Evolutionary conservation across 371 early-diverging fungal genomes (phyloP).

Genomic region (Syncephalis fuscata): DNA sequence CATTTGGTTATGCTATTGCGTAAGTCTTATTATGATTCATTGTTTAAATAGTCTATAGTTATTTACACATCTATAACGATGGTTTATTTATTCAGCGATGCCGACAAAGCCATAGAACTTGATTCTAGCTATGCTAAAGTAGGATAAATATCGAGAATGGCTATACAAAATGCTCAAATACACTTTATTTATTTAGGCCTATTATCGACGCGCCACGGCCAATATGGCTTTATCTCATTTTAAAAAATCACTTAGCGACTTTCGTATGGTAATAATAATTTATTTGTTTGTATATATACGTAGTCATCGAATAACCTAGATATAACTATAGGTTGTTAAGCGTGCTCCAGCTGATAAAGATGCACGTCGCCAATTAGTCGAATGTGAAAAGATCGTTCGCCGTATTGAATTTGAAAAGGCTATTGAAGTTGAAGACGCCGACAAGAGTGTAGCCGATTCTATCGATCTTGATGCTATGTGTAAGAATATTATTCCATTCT

Average conservation of each 20-base stretch:
- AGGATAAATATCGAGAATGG: neutral
- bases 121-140: constrained; percentile 78
- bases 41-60: too few species aligned
- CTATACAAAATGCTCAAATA: neutral
- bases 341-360: constrained; percentile 50
- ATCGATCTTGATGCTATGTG: constrained; percentile 25
- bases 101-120: constrained; percentile 65
- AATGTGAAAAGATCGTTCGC: constrained; percentile 79
- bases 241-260: constrained; percentile 72
- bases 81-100: constrained; percentile 31
- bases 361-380: constrained; percentile 45
- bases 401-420: constrained; percentile 87
- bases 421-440: constrained; percentile 35
- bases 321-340: constrained; percentile 26
- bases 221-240: constrained; percentile 69
- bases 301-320: constrained; percentile 14
- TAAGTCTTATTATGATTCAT: constrained; percentile 12
- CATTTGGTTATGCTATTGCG: constrained; percentile 78
- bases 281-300: constrained; percentile 9
- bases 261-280: constrained; percentile 32
- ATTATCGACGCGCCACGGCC: constrained; percentile 80
- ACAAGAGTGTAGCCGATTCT: constrained; percentile 24
- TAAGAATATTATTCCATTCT: constrained; percentile 16
- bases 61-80: constrained; percentile 3
- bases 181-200: constrained; percentile 25